Evolutionary conservation across 179 eudicot genomes (phyloP).

Genomic region (Silene noctiflora): DNA sequence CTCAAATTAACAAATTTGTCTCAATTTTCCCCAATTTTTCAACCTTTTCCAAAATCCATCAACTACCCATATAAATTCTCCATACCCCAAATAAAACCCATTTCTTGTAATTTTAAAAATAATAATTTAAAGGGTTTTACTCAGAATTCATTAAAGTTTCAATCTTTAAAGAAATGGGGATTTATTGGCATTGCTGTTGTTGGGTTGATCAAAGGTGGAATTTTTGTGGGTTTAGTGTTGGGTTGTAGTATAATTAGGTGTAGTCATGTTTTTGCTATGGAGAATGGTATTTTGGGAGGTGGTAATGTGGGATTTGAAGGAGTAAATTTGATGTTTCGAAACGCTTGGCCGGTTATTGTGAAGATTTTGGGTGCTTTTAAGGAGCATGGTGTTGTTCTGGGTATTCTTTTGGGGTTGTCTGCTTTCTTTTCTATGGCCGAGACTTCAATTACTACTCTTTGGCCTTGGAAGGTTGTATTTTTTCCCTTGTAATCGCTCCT

Average conservation of each 20-base stretch:
- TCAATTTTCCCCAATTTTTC: conserved; percentile 12
- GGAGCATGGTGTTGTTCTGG: conserved; percentile 32
- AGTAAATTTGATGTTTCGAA: conserved; percentile 6
- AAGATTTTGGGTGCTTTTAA: conserved; percentile 20
- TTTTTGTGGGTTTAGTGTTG: conserved; percentile 9
- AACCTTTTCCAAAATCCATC: background rate
- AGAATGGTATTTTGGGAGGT: conserved; percentile 8
- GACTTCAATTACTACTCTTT: conserved; percentile 71
- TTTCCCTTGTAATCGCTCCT: background rate
- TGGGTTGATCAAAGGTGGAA: conserved; percentile 15
- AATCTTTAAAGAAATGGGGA: conserved; percentile 10
- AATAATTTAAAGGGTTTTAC: background rate
- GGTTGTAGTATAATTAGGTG: conserved; percentile 16
- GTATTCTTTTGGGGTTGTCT: conserved; percentile 51
- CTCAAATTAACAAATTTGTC: background rate
- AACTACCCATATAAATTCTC: background rate
- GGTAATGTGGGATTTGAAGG: conserved; percentile 18
- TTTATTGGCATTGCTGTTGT: background rate
- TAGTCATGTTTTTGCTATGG: conserved; percentile 18
- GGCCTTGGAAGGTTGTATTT: conserved; percentile 76
- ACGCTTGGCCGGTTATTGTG: conserved; percentile 16
- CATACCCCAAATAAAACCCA: background rate
- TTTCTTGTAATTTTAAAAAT: background rate
- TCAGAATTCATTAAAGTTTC: background rate
- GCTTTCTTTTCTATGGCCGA: conserved; percentile 83